These are phyloP conservation scores for Diddensiella transvaalensis DNA, from an alignment of 805 yeast genomes.

Conservation along the genomic window DNA sequence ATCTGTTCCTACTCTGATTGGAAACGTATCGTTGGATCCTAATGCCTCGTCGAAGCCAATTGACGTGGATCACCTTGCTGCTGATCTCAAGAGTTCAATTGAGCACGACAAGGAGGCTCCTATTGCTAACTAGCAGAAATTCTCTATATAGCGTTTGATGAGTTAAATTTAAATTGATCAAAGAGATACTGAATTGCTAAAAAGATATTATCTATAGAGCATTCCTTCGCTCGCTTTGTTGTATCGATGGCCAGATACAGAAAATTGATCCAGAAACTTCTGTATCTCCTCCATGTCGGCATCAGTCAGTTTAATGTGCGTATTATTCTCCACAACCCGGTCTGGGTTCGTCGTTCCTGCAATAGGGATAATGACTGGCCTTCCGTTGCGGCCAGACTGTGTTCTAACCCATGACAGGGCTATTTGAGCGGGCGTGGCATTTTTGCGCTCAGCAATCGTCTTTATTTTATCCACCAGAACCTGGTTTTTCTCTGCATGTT, in stretches of 20 bases:
- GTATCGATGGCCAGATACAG: constrained; percentile 58
- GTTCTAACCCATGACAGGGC: constrained; percentile 65
- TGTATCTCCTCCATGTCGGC: constrained; percentile 55
- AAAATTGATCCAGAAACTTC: constrained; percentile 39
- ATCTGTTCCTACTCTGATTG: constrained; percentile 33
- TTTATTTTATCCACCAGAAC: constrained; percentile 47
- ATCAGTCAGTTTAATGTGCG: constrained; percentile 44
- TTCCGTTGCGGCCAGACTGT: constrained; percentile 34
- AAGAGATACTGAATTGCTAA: not conserved
- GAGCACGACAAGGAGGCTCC: constrained; percentile 41
- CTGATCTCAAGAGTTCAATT: constrained; percentile 27
- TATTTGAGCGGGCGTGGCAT: constrained; percentile 58
- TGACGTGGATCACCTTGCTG: not conserved
- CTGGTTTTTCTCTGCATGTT: constrained; percentile 53
- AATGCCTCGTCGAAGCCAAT: constrained; percentile 6
- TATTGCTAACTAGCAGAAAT: not conserved
- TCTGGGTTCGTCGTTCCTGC: constrained; percentile 67
- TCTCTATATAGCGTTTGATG: no score
- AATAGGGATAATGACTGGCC: constrained; percentile 66
- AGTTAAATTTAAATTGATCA: not conserved
- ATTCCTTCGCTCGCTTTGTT: constrained; percentile 23
- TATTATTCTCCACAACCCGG: constrained; percentile 61
- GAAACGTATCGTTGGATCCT: constrained; percentile 28
- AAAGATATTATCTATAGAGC: not conserved
- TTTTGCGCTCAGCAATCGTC: constrained; percentile 45